Percentiles rank a stretch among this genome's conserved stretches.
phyloP scores from a whole-genome alignment of 2,329 filamentous ascomycete species.

The Endoconidiophora laricicola region DNA sequence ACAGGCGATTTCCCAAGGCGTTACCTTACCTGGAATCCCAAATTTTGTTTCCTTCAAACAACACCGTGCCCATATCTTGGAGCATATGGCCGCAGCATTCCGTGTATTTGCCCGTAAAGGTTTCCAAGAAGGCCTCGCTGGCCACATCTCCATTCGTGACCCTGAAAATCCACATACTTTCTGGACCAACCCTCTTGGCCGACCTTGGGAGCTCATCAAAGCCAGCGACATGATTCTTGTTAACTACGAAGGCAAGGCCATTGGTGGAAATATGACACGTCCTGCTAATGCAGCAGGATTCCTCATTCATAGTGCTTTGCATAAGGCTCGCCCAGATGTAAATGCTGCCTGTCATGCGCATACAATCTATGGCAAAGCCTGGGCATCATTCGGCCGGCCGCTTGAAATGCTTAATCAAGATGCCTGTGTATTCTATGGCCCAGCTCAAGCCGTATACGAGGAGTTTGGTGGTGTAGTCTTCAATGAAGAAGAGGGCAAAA shows the following conservation, averaged over 20 bases:
- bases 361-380: constrained; percentile 45
- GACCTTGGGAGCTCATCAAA: constrained; percentile 48
- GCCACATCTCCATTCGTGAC: constrained; percentile 29
- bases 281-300: constrained; percentile 53
- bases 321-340: constrained; percentile 45
- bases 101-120: constrained; percentile 30
- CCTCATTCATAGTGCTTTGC: constrained; percentile 48
- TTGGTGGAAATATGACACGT: constrained; percentile 38
- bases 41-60: constrained; percentile 15
- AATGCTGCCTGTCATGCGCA: constrained; percentile 52
- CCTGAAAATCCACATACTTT: constrained; percentile 21
- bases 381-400: constrained; percentile 42
- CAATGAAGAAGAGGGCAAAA: constrained; percentile 43
- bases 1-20: constrained; percentile 9
- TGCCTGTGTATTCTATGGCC: constrained; percentile 42
- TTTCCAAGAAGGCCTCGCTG: constrained; percentile 29
- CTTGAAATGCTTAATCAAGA: constrained; percentile 56
- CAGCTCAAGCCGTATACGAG: constrained; percentile 43
- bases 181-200: constrained; percentile 40
- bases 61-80: constrained; percentile 21
- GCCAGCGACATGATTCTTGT: constrained; percentile 52
- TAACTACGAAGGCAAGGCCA: constrained; percentile 38
- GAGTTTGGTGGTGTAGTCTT: constrained; percentile 34
- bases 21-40: constrained; percentile 8
- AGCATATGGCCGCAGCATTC: constrained; percentile 30